Percentiles rank a stretch among this genome's conserved stretches.
These are phyloP conservation scores for Podosphaera leucotricha DNA, from an alignment of 2,329 filamentous ascomycete species.

Conservation along the genomic window DNA sequence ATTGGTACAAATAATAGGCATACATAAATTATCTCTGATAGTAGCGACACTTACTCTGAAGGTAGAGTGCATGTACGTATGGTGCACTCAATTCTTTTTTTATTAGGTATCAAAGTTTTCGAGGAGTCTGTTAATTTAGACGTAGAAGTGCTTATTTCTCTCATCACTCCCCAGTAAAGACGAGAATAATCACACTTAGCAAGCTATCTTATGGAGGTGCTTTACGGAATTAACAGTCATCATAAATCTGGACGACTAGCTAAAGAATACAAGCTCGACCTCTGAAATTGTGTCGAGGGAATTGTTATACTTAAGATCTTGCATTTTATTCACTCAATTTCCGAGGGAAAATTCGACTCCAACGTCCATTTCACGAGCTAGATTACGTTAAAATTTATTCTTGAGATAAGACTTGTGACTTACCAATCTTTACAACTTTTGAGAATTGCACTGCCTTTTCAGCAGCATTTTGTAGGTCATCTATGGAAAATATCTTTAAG, in stretches of 20 bases:
- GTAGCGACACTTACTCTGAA: too few relatives aligned
- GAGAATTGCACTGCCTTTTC: conserved; percentile 98
- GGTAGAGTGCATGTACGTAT: too few relatives aligned
- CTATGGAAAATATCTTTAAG: conserved; percentile 98
- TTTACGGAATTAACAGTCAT: background rate
- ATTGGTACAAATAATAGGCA: too few relatives aligned
- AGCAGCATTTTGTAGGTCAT: conserved; percentile 87
- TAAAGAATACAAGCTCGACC: conserved; percentile 16
- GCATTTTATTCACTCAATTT: conserved; percentile 32
- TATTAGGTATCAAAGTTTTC: too few relatives aligned
- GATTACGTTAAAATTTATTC: conserved; percentile 9
- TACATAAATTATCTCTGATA: too few relatives aligned
- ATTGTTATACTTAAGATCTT: conserved; percentile 15
- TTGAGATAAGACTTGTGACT: conserved; percentile 18
- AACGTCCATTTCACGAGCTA: conserved; percentile 86
- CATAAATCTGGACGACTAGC: background rate
- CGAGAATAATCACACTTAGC: background rate
- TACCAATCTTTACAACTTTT: conserved; percentile 90
- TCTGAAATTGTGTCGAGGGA: conserved; percentile 12
- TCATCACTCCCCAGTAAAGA: background rate
- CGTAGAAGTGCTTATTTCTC: too few relatives aligned
- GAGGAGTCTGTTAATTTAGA: too few relatives aligned
- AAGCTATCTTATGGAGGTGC: background rate
- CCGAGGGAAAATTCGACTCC: conserved; percentile 87
- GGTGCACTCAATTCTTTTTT: too few relatives aligned